Conservation (phyloP, 768 basidiomycete genomes). For the Mrakia gelida region DNA sequence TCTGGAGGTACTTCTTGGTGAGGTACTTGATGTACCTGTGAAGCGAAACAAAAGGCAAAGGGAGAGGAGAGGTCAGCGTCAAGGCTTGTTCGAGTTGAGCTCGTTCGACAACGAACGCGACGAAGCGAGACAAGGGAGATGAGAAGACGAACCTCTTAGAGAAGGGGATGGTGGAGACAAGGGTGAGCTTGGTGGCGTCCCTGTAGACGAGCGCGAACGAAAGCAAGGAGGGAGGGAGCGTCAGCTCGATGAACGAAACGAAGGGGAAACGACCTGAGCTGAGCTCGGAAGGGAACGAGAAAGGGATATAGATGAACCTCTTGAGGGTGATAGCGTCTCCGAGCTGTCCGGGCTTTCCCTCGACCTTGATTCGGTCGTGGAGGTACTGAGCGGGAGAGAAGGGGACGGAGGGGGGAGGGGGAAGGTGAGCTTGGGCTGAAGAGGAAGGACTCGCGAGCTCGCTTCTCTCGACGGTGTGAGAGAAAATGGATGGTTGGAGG, state of each 20-base stretch:
- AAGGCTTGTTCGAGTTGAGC: too few species aligned
- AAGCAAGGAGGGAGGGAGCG: not conserved
- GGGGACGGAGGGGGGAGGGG: not conserved
- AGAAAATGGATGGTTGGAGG: too few species aligned
- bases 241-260: not conserved
- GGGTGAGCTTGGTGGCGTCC: conserved; percentile 70
- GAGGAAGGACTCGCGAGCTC: not conserved
- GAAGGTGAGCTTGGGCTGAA: not conserved
- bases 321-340: conserved; percentile 81
- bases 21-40: conserved; percentile 61
- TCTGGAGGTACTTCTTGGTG: conserved; percentile 99
- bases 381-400: conserved; percentile 1
- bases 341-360: conserved; percentile 84
- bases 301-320: conserved; percentile 54
- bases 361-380: conserved; percentile 41
- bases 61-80: not conserved
- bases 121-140: not conserved
- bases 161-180: conserved; percentile 80
- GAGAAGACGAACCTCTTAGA: conserved; percentile 51
- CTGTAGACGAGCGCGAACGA: too few species aligned
- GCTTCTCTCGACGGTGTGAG: not conserved
- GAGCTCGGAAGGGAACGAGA: not conserved
- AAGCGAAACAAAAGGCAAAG: conserved; percentile 30
- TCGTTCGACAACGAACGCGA: not conserved
- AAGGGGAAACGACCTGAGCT: too few species aligned